These are phyloP conservation scores for Trichoderma orchidacearum DNA, from an alignment of 495 filamentous ascomycete species.

Conservation along the genomic window DNA sequence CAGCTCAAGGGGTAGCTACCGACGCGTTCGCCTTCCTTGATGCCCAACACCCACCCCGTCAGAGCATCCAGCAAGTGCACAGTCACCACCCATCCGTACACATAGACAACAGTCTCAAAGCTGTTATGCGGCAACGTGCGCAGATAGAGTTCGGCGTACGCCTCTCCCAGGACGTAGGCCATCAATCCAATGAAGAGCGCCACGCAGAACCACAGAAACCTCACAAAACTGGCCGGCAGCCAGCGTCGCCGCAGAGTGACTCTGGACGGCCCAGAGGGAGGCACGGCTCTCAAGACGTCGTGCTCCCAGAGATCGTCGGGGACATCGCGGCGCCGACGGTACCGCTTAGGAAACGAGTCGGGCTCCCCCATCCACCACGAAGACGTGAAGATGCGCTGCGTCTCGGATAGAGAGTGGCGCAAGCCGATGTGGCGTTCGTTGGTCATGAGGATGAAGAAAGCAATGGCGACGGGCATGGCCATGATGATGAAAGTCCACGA, in stretches of 20 bases:
- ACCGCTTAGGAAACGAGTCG: conserved; percentile 23
- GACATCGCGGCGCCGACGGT: conserved; percentile 11
- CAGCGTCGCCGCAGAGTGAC: conserved; percentile 24
- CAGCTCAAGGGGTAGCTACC: conserved; percentile 50
- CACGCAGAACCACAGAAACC: conserved; percentile 53
- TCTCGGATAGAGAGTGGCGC: conserved; percentile 42
- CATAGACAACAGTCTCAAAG: conserved; percentile 48
- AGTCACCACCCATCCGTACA: conserved; percentile 51
- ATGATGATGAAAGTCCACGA: conserved; percentile 51
- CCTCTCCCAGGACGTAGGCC: conserved; percentile 48
- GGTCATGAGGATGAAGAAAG: conserved; percentile 43
- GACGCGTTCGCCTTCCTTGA: conserved; percentile 41
- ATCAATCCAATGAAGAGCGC: conserved; percentile 44
- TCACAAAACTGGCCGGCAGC: conserved; percentile 46
- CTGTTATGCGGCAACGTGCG: conserved; percentile 49
- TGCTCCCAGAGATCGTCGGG: conserved; percentile 12
- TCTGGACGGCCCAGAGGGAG: not conserved
- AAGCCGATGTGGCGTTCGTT: conserved; percentile 42
- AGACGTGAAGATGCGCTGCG: conserved; percentile 47
- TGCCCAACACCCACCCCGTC: conserved; percentile 49
- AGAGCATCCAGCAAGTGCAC: conserved; percentile 44
- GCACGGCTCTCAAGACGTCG: conserved; percentile 8
- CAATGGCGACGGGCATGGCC: conserved; percentile 46
- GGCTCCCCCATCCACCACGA: conserved; percentile 44
- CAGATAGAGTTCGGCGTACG: conserved; percentile 53